These are phyloP conservation scores for Calamus simplicifolius DNA, from an alignment of 176 grass and related monocot species.

Conservation along the genomic window DNA sequence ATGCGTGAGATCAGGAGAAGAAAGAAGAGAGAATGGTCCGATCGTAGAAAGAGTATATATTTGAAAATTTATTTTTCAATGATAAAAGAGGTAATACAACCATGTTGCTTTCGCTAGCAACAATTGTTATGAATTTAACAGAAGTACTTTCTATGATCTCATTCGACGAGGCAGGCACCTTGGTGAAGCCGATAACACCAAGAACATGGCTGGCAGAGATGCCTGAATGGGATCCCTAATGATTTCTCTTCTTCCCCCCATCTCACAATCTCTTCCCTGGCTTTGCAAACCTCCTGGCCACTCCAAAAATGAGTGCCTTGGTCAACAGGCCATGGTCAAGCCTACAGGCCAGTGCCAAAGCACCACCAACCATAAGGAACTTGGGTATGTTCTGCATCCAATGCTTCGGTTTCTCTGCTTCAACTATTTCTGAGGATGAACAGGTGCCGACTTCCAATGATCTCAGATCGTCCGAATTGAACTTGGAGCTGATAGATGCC, in stretches of 20 bases:
- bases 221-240: constrained; percentile 9
- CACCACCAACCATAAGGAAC: constrained; percentile 51
- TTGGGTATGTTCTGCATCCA: constrained; percentile 65
- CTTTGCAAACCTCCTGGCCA: constrained; percentile 71
- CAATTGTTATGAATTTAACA: background rate
- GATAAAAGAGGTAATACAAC: background rate
- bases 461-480: constrained; percentile 39
- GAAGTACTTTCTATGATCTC: background rate
- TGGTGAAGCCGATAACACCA: too few relatives aligned
- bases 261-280: constrained; percentile 48
- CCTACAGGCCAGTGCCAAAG: constrained; percentile 60
- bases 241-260: background rate
- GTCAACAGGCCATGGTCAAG: constrained; percentile 75
- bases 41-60: background rate
- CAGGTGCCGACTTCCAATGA: constrained; percentile 4
- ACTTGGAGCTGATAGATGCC: constrained; percentile 52
- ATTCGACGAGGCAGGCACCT: too few relatives aligned
- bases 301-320: constrained; percentile 76
- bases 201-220: background rate
- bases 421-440: constrained; percentile 27
- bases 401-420: constrained; percentile 50
- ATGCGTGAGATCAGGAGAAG: too few relatives aligned
- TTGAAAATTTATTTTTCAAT: background rate
- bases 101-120: background rate
- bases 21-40: background rate